A percentile compares a stretch with the other conserved stretches of the same genome.
phyloP scores from a whole-genome alignment of 202 grass and related monocot species.

The Hordeum pubiflorum region DNA sequence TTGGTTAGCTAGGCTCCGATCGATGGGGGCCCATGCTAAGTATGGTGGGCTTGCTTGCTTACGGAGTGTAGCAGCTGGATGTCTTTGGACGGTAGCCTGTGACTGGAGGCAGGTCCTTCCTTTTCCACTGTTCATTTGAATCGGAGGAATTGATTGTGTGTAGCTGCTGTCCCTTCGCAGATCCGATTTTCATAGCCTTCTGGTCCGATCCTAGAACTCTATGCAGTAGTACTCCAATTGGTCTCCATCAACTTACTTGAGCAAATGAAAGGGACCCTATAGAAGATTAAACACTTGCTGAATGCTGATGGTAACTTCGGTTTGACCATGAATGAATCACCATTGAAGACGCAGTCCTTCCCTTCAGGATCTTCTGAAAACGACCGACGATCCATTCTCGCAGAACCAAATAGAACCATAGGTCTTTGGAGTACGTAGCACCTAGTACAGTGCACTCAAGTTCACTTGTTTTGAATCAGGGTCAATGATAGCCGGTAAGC shows the following conservation, averaged over 20 bases:
- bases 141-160: conserved; percentile 11
- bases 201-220: not conserved
- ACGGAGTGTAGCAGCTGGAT: not conserved
- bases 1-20: not conserved
- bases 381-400: not conserved
- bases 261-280: not conserved
- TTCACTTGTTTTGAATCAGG: not conserved
- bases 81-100: not conserved
- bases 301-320: not conserved
- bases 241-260: not conserved
- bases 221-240: not conserved
- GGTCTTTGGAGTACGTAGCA: not conserved
- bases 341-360: not conserved
- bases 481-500: not conserved
- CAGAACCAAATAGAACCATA: not conserved
- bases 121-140: conserved; percentile 24
- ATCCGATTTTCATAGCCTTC: not conserved
- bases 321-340: not conserved
- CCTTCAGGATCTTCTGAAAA: not conserved
- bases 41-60: conserved; percentile 20
- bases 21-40: conserved; percentile 1
- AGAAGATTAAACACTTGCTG: not conserved
- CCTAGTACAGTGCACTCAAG: not conserved
- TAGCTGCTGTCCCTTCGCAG: not conserved
- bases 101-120: not conserved